Conservation (phyloP, 768 basidiomycete genomes). For the Pleurotus cornucopiae region DNA sequence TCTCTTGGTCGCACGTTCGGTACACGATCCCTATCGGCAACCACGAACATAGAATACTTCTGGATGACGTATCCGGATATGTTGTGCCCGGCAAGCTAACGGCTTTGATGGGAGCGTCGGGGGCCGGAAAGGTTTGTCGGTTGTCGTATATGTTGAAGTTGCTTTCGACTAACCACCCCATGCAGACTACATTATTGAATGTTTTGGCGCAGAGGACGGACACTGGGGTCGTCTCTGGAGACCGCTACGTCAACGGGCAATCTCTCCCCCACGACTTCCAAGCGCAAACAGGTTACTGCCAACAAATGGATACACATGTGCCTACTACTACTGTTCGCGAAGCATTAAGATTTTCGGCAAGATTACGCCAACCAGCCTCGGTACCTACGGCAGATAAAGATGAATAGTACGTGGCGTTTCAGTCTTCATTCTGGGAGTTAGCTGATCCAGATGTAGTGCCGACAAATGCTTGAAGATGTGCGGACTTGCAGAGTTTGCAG, state of each 20-base stretch:
- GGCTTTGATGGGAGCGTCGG: constrained; percentile 66
- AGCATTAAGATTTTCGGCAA: constrained; percentile 75
- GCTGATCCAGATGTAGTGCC: constrained; percentile 23
- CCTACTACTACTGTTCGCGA: constrained; percentile 75
- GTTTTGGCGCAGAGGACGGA: constrained; percentile 47
- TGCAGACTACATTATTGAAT: constrained; percentile 53
- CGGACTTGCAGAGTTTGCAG: constrained; percentile 55
- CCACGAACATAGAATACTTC: constrained; percentile 42
- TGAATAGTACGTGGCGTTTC: constrained; percentile 52
- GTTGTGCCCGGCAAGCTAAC: constrained; percentile 82
- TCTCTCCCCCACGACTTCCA: constrained; percentile 51
- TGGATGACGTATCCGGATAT: constrained; percentile 74
- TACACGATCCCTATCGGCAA: constrained; percentile 57
- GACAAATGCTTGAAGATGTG: constrained; percentile 55
- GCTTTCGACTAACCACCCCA: constrained; percentile 41
- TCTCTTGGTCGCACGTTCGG: constrained; percentile 73
- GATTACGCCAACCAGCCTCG: constrained; percentile 66
- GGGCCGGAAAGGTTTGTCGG: constrained; percentile 36
- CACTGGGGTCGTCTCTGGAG: constrained; percentile 45
- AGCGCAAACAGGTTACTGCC: constrained; percentile 78
- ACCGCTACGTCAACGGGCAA: constrained; percentile 53
- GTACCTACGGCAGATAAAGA: constrained; percentile 70
- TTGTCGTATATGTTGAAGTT: no score
- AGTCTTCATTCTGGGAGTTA: not conserved
- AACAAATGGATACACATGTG: constrained; percentile 84